A percentile compares a stretch with the other conserved stretches of the same genome.
Conservation (phyloP, 2,329 filamentous ascomycete species). For the Rhinocladiella similis region DNA sequence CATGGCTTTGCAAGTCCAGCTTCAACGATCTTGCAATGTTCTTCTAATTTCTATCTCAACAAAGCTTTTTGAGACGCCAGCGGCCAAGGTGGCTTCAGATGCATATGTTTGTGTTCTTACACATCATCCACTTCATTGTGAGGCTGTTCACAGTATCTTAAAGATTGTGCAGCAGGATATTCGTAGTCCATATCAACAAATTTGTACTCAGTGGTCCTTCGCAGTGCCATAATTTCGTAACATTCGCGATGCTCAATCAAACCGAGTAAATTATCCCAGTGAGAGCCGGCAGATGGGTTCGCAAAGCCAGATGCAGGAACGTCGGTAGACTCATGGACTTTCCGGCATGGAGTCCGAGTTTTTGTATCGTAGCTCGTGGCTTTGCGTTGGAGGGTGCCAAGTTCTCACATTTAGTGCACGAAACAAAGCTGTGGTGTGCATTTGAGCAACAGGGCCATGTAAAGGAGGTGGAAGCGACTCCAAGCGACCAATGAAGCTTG, state of each 20-base stretch:
- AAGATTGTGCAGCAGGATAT: not conserved
- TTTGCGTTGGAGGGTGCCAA: slow-evolving; percentile 8
- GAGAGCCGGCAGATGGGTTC: not conserved
- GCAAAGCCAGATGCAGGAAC: not conserved
- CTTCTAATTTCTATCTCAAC: slow-evolving; percentile 11
- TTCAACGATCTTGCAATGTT: slow-evolving; percentile 4
- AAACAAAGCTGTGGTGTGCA: slow-evolving; percentile 17
- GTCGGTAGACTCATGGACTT: not conserved
- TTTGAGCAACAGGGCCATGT: slow-evolving; percentile 4
- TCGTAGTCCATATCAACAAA: slow-evolving; percentile 4
- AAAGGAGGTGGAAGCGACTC: slow-evolving; percentile 10
- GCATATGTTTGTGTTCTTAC: too few species aligned
- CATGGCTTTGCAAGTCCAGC: not conserved
- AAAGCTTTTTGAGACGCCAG: slow-evolving; percentile 5
- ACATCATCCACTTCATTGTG: too few species aligned
- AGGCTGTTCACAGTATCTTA: not conserved
- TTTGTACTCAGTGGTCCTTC: not conserved
- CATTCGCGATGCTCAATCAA: not conserved
- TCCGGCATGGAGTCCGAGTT: not conserved
- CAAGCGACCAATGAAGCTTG: slow-evolving; percentile 15
- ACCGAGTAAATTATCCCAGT: not conserved
- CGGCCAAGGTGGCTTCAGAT: not conserved
- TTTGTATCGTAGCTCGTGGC: not conserved
- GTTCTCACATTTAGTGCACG: slow-evolving; percentile 14
- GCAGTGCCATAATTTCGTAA: slow-evolving; percentile 1